Percentiles rank a stretch among this genome's conserved stretches.
phyloP scores from a whole-genome alignment of 176 grass and related monocot genomes.

The Bromus sterilis region DNA sequence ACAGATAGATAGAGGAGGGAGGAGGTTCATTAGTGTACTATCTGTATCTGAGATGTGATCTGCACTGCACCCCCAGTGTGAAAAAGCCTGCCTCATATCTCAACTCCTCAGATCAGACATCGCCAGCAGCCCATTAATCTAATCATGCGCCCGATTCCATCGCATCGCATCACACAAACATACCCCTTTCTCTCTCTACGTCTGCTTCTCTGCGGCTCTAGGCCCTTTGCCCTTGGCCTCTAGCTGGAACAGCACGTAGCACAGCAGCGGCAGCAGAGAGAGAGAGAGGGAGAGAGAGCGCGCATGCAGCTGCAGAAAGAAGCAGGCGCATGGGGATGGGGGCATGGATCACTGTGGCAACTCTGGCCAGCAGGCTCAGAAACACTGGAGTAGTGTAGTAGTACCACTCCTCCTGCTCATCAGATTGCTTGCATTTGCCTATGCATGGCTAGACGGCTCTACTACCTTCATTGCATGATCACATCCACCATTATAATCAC shows the following conservation, averaged over 20 bases:
- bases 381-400: background rate
- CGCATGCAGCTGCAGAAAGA: background rate
- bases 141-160: conserved; percentile 46
- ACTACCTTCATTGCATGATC: too few species aligned
- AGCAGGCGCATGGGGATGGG: conserved; percentile 8
- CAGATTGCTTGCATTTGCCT: background rate
- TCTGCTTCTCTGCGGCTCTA: conserved; percentile 1
- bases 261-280: background rate
- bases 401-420: background rate
- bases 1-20: background rate
- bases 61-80: background rate
- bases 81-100: conserved; percentile 35
- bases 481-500: background rate
- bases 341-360: conserved; percentile 4
- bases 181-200: background rate
- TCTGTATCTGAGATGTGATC: conserved; percentile 6
- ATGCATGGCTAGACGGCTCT: too few species aligned
- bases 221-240: conserved; percentile 10
- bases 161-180: conserved; percentile 18
- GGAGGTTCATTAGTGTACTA: background rate
- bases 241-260: background rate
- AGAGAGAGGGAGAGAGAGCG: background rate
- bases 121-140: conserved; percentile 15
- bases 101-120: background rate
- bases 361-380: conserved; percentile 3